phyloP scores from a whole-genome alignment of 805 yeast genomes.

The Starmerella tilneyi region DNA sequence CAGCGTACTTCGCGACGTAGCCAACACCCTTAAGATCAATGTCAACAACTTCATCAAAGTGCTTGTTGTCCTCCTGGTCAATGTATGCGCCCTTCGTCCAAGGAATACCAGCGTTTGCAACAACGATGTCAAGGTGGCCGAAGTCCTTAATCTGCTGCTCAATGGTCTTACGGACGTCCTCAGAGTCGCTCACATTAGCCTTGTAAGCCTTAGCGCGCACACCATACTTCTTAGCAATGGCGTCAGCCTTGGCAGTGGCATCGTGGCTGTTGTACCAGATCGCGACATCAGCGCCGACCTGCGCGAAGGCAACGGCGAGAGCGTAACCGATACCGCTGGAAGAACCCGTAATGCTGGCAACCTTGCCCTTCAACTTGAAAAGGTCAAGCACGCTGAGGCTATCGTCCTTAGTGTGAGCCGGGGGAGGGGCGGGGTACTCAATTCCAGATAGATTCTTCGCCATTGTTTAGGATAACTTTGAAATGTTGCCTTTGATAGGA shows the following conservation, averaged over 20 bases:
- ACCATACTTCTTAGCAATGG: constrained; percentile 46
- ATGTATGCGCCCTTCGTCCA: constrained; percentile 60
- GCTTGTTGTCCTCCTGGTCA: constrained; percentile 40
- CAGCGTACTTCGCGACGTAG: constrained; percentile 66
- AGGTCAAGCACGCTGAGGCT: constrained; percentile 45
- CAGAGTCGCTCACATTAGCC: constrained; percentile 44
- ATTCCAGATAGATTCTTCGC: constrained; percentile 22
- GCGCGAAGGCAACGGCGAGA: constrained; percentile 72
- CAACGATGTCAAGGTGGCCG: constrained; percentile 71
- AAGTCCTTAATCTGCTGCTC: constrained; percentile 51
- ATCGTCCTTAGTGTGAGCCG: constrained; percentile 21
- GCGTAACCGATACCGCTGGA: constrained; percentile 75
- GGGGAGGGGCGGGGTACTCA: constrained; percentile 25
- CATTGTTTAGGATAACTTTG: constrained; percentile 19
- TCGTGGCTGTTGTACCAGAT: constrained; percentile 56
- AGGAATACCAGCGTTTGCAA: constrained; percentile 83
- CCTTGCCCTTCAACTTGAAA: constrained; percentile 71
- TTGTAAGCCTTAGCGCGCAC: constrained; percentile 56
- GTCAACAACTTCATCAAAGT: constrained; percentile 63
- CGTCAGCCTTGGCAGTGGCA: constrained; percentile 52
- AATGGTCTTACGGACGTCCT: constrained; percentile 42
- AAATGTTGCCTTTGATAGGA: no score
- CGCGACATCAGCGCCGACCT: constrained; percentile 79
- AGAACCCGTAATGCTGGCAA: constrained; percentile 77
- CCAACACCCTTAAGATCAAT: constrained; percentile 73